Evolutionary conservation across 345 rosid genomes (phyloP), one percentile per base, ranked within the genome.

Genomic region (Hibiscus syriacus): DNA sequence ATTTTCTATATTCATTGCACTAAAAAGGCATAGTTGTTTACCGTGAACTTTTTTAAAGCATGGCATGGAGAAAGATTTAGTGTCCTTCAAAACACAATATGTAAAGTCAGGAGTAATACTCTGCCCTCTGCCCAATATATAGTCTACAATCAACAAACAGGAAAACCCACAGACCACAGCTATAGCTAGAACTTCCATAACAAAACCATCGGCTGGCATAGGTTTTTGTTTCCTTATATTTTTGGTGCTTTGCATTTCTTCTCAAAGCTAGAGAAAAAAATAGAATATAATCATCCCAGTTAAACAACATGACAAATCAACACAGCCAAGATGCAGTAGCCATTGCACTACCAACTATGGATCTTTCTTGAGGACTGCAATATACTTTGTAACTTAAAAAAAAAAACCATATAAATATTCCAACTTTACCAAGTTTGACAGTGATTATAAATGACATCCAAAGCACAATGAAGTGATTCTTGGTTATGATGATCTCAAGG

Each of bases 401-500:
- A 38, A 22, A 25, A 17, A 38, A 38, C 17, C 1, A 12, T 61
- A 27, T 61, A 39, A 20, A 61, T 4, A 22, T 5, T 12, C 45
- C 45, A 58, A 34, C 65, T 38, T 43, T 3, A 60, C 29, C 25
- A 19, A 17, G 12, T 56, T 22, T 19, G 17, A 38, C 27, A 10
- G 20, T 16, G 38, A 61, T 32, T 6, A 39, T 36, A 39, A 61
- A 39, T 61, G 50, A 38, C 27, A 64, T 36, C 16, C 16, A 58
- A 34, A 58, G 34, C 45, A 17, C 64, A 66, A 41, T 12, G 43
- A 23, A 30, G 45, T 36, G 34, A 27, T 11, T 55, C 32, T 57
- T 34, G 26, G 30, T 25, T 45, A 70, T 66, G 50, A 70, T 66
- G 50, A 48, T 55, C 25, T 41, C 20, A 1, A 69, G 45, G 16